These are phyloP conservation scores for Aspergillus nidulans DNA, from an alignment of 495 filamentous ascomycete species.

Conservation along the genomic window DNA sequence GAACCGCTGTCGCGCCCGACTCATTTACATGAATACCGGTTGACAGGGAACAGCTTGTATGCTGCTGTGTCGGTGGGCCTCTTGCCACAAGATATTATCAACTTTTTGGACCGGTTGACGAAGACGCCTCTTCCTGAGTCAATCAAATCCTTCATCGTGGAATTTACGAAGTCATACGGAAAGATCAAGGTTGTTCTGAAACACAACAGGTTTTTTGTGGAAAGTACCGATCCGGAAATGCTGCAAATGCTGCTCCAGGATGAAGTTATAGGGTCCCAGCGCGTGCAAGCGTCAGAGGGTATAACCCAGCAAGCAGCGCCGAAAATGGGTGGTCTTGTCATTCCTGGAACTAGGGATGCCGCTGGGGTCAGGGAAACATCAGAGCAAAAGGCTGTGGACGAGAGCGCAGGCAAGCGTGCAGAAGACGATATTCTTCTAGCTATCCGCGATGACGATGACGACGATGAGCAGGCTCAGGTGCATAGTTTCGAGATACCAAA, in stretches of 20 bases:
- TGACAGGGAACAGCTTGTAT: conserved; percentile 90
- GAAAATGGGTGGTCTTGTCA: conserved; percentile 85
- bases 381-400: conserved; percentile 36
- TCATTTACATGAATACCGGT: conserved; percentile 86
- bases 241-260: conserved; percentile 78
- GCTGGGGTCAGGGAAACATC: conserved; percentile 71
- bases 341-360: conserved; percentile 91
- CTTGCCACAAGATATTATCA: conserved; percentile 82
- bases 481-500: conserved; percentile 92
- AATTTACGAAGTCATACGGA: conserved; percentile 83
- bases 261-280: conserved; percentile 59
- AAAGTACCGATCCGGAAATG: conserved; percentile 80
- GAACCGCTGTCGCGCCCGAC: conserved; percentile 86
- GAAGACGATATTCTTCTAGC: conserved; percentile 58
- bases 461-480: conserved; percentile 84
- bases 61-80: conserved; percentile 91
- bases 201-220: conserved; percentile 88
- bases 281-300: conserved; percentile 61
- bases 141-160: conserved; percentile 75
- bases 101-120: conserved; percentile 76
- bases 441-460: conserved; percentile 75
- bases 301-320: conserved; percentile 77
- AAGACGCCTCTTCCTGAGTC: conserved; percentile 77
- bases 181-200: conserved; percentile 95
- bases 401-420: conserved; percentile 19